phyloP scores from a whole-genome alignment of 768 basidiomycete genomes.

The Xerocomellus intermedius region DNA sequence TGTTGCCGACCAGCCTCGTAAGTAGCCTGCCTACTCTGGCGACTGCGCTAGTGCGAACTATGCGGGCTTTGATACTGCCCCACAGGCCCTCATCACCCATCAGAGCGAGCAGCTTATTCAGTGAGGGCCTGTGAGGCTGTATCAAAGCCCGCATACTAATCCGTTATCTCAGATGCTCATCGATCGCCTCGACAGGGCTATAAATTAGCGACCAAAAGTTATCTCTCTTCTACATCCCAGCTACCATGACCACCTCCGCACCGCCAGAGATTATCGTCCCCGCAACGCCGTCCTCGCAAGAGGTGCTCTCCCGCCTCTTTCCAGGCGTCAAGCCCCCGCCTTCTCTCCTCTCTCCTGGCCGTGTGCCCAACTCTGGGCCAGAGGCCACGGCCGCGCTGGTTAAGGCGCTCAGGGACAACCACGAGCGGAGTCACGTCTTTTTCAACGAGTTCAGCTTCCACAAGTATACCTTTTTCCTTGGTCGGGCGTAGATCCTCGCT shows the following conservation, averaged over 20 bases:
- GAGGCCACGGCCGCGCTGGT: slow-evolving; percentile 40
- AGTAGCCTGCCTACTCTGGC: too few relatives aligned
- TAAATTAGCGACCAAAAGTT: slow-evolving; percentile 3
- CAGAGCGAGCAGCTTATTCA: too few relatives aligned
- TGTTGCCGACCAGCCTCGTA: too few relatives aligned
- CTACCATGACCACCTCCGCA: slow-evolving; percentile 26
- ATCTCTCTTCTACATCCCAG: background rate
- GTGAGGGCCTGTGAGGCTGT: too few relatives aligned
- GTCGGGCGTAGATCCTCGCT: background rate
- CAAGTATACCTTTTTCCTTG: slow-evolving; percentile 21
- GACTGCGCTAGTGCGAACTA: too few relatives aligned
- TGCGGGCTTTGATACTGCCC: too few relatives aligned
- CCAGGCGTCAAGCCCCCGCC: slow-evolving; percentile 31
- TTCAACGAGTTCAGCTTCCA: slow-evolving; percentile 43
- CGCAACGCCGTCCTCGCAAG: slow-evolving; percentile 18
- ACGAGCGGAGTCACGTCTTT: slow-evolving; percentile 52
- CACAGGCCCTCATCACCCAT: too few relatives aligned
- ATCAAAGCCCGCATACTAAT: too few relatives aligned
- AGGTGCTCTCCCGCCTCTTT: slow-evolving; percentile 32
- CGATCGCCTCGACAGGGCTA: background rate
- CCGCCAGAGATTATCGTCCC: slow-evolving; percentile 23
- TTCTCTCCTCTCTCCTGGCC: slow-evolving; percentile 36
- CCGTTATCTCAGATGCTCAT: background rate
- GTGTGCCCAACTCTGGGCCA: slow-evolving; percentile 37
- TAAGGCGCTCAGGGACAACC: slow-evolving; percentile 48